phyloP scores from a whole-genome alignment of 805 yeast genomes.

The Kodamaea restingae region DNA sequence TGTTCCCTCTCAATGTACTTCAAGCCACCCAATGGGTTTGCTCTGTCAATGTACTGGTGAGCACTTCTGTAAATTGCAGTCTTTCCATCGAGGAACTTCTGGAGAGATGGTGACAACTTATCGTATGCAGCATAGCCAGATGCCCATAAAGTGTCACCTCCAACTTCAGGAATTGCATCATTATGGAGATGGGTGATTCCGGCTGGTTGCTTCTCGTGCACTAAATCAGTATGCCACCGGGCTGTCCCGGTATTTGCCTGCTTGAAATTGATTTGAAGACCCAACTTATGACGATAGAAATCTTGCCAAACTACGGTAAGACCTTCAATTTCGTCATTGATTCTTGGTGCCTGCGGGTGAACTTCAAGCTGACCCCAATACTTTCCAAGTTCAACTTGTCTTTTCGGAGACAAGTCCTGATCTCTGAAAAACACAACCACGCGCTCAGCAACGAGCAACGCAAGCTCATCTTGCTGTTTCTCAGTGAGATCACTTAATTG shows the following conservation, averaged over 20 bases:
- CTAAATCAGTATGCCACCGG: constrained; percentile 36
- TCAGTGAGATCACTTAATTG: constrained; percentile 27
- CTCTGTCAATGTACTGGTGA: constrained; percentile 35
- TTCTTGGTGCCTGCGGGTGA: constrained; percentile 17
- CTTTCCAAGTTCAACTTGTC: constrained; percentile 27
- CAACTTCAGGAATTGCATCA: constrained; percentile 36
- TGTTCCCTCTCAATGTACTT: constrained; percentile 27
- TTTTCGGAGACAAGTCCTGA: constrained; percentile 28
- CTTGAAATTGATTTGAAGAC: constrained; percentile 27
- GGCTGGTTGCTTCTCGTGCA: constrained; percentile 34
- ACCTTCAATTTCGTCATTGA: constrained; percentile 17
- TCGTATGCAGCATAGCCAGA: constrained; percentile 57
- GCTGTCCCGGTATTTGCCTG: constrained; percentile 22
- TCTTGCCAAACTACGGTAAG: constrained; percentile 32
- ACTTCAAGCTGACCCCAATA: constrained; percentile 30
- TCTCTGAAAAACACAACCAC: constrained; percentile 28
- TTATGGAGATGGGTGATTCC: constrained; percentile 37
- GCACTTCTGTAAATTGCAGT: constrained; percentile 42
- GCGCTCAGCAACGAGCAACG: constrained; percentile 27
- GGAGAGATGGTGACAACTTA: constrained; percentile 48
- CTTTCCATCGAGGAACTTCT: constrained; percentile 50
- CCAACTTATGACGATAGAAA: constrained; percentile 21
- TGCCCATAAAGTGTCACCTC: constrained; percentile 55
- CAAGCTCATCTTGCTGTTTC: constrained; percentile 29
- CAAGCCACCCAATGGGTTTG: constrained; percentile 29